phyloP scores from a whole-genome alignment of 140 eudicot species.

The Flaveria floridana region DNA sequence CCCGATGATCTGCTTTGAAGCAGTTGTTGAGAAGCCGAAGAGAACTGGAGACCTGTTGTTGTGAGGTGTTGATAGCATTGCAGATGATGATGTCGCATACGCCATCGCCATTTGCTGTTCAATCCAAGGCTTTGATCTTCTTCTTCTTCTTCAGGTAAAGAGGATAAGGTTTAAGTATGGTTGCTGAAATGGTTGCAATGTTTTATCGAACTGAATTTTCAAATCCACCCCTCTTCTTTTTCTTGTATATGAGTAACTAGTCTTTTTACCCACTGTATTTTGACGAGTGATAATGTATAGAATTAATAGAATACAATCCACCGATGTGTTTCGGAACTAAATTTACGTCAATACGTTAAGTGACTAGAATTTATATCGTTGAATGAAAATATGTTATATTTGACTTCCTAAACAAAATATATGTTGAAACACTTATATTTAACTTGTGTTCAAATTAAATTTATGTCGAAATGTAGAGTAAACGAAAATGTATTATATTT shows the following conservation, averaged over 20 bases:
- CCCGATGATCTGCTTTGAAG: slow-evolving; percentile 7
- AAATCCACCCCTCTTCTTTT: background rate
- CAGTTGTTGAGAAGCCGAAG: slow-evolving; percentile 26
- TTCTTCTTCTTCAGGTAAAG: slow-evolving; percentile 14
- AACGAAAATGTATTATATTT: too few relatives aligned
- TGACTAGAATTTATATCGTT: too few relatives aligned
- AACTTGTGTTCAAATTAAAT: too few relatives aligned
- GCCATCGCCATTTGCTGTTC: slow-evolving; percentile 46
- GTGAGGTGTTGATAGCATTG: slow-evolving; percentile 24
- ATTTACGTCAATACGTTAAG: too few relatives aligned
- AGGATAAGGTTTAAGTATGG: slow-evolving; percentile 33
- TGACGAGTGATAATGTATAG: too few relatives aligned
- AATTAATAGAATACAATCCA: too few relatives aligned
- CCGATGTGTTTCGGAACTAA: too few relatives aligned
- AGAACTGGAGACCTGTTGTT: slow-evolving; percentile 29
- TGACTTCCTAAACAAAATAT: too few relatives aligned
- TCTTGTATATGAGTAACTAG: background rate
- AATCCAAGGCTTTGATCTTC: background rate
- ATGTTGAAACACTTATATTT: too few relatives aligned
- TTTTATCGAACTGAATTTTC: slow-evolving; percentile 11
- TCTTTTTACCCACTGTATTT: too few relatives aligned
- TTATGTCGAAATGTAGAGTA: too few relatives aligned
- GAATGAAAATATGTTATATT: too few relatives aligned
- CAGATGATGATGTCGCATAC: slow-evolving; percentile 39
- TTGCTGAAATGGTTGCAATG: slow-evolving; percentile 22